Conservation (phyloP, 108 stramenopile genomes). For the Conticribra guillardii region DNA sequence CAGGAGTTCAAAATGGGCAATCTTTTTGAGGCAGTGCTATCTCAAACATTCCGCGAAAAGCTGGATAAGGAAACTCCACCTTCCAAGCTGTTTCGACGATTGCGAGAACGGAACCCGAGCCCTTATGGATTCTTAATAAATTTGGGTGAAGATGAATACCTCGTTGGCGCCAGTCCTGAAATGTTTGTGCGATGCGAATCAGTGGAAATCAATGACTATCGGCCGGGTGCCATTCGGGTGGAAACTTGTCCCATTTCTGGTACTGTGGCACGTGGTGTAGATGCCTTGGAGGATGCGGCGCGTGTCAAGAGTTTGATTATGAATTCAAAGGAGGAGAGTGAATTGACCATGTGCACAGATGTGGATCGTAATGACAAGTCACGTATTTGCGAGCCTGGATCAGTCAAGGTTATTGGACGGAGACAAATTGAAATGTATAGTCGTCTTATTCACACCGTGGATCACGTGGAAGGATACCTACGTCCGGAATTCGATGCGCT, state of each 20-base stretch:
- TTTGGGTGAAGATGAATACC: slow-evolving; percentile 92
- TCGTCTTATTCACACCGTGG: slow-evolving; percentile 97
- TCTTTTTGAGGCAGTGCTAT: slow-evolving; percentile 95
- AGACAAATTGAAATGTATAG: slow-evolving; percentile 99
- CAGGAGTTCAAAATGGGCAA: slow-evolving; percentile 95
- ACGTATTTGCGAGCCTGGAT: slow-evolving; percentile 97
- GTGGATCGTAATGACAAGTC: slow-evolving; percentile 99
- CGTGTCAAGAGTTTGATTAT: slow-evolving; percentile 91
- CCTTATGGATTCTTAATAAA: slow-evolving; percentile 98
- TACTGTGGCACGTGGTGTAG: slow-evolving; percentile 95
- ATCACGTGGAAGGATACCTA: slow-evolving; percentile 98
- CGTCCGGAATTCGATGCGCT: slow-evolving; percentile 96
- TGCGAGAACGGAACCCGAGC: slow-evolving; percentile 92
- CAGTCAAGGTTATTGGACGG: slow-evolving; percentile 96
- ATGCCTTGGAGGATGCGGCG: slow-evolving; percentile 97
- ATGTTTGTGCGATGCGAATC: slow-evolving; percentile 98
- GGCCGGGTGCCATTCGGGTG: slow-evolving; percentile 88
- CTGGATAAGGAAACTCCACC: slow-evolving; percentile 69
- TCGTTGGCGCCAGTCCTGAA: slow-evolving; percentile 97
- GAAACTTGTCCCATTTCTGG: slow-evolving; percentile 99
- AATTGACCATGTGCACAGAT: slow-evolving; percentile 99
- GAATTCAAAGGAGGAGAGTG: slow-evolving; percentile 96
- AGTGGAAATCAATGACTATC: slow-evolving; percentile 80
- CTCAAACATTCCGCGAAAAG: slow-evolving; percentile 92
- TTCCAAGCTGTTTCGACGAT: slow-evolving; percentile 84